Evolutionary conservation across 1,284 basidiomycete species (phyloP), one percentile per base, ranked within the genome.

Genomic region (Austropuccinia psidii): DNA sequence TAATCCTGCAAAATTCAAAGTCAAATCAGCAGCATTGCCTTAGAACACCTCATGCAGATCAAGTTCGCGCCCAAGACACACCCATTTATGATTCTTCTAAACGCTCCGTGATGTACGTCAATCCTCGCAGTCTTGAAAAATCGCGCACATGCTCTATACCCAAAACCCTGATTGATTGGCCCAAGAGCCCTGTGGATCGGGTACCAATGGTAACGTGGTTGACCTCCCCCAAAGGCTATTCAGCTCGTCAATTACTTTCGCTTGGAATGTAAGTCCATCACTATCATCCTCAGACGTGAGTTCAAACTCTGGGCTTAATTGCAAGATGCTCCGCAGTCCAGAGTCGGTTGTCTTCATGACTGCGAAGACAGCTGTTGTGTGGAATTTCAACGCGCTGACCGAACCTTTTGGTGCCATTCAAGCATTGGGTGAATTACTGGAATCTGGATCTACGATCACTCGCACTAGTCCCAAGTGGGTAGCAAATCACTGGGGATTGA

Each of bases 311-410:
- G 29, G 54, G 31, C 19, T 49, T 60, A 31, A 31, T n/a, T 67
- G 50, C 17, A 37, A 35, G 9, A 35, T 67, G 33, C 35, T 17
- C 37, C 47, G 43, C 15, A 70, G 68, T 31, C 68, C 68, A 61
- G 68, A 70, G 27, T 70, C 68, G 33, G 55, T 70, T 33, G 68
- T 70, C 29, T 60, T 35, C n/a, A 70, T 70, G 68, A 70, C 41
- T 33, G 54, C 55, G 31, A 70, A 70, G 24, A 47, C 68, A 35
- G 68, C 68, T 33, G 55, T 33, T 19, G 43, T 70, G 24, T 70
- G 68, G 68, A 43, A 27, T 21, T 70, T 70, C 33, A 60, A 70
- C 60, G n/a, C 55, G 19, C 29, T 70, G 8, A 58, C 68, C 39
- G 60, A 62, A n/a, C 69, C 69, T 2, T 73, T 73, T 61, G 69